A percentile compares a stretch with the other conserved stretches of the same genome.
Evolutionary conservation across 2,329 filamentous ascomycete genomes (phyloP).

Genomic region (Colletotrichum sansevieriae): DNA sequence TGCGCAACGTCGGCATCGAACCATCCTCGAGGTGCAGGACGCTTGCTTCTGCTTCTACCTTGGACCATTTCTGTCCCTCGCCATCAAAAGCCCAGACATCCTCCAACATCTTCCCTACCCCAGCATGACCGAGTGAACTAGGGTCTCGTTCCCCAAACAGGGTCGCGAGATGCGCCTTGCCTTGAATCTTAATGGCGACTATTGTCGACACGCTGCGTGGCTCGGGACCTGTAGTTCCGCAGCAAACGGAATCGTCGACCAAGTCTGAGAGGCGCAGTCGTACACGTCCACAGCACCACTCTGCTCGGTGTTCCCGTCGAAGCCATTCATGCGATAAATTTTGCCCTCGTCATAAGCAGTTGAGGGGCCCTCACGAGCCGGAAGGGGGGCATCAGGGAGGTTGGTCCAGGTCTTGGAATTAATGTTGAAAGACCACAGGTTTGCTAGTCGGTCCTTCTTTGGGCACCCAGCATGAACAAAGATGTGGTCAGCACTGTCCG

Average conservation of each 20-base stretch:
- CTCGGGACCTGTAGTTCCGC: slow-evolving; percentile 47
- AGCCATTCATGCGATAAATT: slow-evolving; percentile 74
- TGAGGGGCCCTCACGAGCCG: slow-evolving; percentile 67
- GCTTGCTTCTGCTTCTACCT: slow-evolving; percentile 44
- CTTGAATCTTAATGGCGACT: slow-evolving; percentile 43
- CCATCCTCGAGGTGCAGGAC: slow-evolving; percentile 53
- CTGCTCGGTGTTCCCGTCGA: slow-evolving; percentile 71
- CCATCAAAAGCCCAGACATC: slow-evolving; percentile 58
- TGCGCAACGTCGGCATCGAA: slow-evolving; percentile 53
- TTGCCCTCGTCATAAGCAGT: slow-evolving; percentile 53
- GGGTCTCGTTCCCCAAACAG: slow-evolving; percentile 57
- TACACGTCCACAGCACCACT: slow-evolving; percentile 69
- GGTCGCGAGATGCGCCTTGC: slow-evolving; percentile 50
- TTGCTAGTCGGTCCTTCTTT: slow-evolving; percentile 65
- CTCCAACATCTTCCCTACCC: slow-evolving; percentile 55
- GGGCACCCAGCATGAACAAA: slow-evolving; percentile 75
- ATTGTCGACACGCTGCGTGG: slow-evolving; percentile 50
- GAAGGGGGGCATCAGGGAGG: slow-evolving; percentile 64
- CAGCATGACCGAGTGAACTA: slow-evolving; percentile 53
- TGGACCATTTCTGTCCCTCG: slow-evolving; percentile 46
- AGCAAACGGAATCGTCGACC: slow-evolving; percentile 46
- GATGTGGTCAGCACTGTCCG: slow-evolving; percentile 56
- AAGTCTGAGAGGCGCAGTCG: slow-evolving; percentile 44
- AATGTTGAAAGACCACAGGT: slow-evolving; percentile 72
- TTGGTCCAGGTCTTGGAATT: slow-evolving; percentile 61